Base-by-base conservation (phyloP, 495 filamentous ascomycete genomes). In the Podospora anserina region DNA sequence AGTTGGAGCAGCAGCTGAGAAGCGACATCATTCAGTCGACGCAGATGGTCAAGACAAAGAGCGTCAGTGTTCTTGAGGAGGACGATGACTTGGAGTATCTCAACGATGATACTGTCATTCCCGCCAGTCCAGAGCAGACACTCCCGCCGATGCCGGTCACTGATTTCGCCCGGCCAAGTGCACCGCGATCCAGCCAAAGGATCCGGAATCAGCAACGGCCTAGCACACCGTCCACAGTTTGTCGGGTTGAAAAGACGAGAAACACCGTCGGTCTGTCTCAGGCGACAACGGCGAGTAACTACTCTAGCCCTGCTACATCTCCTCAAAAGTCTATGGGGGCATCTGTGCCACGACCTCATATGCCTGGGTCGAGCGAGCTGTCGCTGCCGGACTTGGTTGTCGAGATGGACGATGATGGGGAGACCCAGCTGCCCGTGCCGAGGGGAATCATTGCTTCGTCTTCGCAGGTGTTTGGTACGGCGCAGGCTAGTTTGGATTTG, bases 401-500 rank as follows among this genome's bases (percentile, higher is more conserved):
- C 6, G 19, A 6, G 28, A 64, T 39, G 66, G 30, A 34, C 13
- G 58, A 61, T 44, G 53, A 68, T 15, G 30, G 44, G 26, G 56
- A 63, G 11, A 54, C 69, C 9, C 60, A 54, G 49, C 64, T 63
- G 27, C 64, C 68, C 5, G 30, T 34, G 28, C 32, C n/a, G 2
- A 23, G 26, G 39, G 28, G 66, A 32, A 58, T 28, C 49, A 19
- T 32, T 53, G 28, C 28, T 9, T 68, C 61, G n/a, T 82, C 79
- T 23, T 82, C 81, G 20, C 82, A 84, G 70, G 76, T 78, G 4
- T 67, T 78, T 66, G 81, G 87, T 74, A 74, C 87, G 73, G 76
- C 85, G 65, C 82, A 82, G 34, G 84, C 86, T 55, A 88, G 85
- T 72, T 70, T 16, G 13, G 39, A 49, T 49, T 13, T 88, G 69